phyloP scores from a whole-genome alignment of 2,329 filamentous ascomycete species.

The Colletotrichum sp. region DNA sequence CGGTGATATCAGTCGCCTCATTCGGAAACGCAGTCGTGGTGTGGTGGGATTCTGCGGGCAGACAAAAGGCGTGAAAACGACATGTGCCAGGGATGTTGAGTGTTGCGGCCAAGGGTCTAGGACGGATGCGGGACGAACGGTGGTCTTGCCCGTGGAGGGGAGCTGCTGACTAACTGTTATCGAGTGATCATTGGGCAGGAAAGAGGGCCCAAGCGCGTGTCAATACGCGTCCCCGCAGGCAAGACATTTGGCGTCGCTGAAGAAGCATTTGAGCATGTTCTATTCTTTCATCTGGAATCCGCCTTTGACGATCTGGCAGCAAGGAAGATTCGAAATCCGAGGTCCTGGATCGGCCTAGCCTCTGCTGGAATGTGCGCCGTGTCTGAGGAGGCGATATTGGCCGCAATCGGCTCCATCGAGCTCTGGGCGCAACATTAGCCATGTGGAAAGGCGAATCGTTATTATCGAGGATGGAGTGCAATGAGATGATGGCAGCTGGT shows the following conservation, averaged over 20 bases:
- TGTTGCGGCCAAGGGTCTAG: neutral
- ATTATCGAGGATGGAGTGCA: neutral
- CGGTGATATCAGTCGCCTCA: neutral
- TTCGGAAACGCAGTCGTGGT: neutral
- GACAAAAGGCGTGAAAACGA: neutral
- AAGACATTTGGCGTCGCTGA: neutral
- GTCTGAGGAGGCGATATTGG: neutral
- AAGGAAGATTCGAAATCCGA: neutral
- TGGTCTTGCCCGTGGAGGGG: neutral
- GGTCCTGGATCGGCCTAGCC: neutral
- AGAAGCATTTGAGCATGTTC: neutral
- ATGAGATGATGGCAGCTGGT: neutral
- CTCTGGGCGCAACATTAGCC: neutral
- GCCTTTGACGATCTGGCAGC: neutral
- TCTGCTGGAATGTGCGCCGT: neutral
- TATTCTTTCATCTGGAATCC: neutral
- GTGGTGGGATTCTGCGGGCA: neutral
- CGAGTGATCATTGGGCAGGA: neutral
- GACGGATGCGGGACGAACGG: slow-evolving; percentile 1
- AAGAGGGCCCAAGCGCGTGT: neutral
- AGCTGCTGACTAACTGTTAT: neutral
- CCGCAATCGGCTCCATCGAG: neutral
- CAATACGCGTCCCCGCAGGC: neutral
- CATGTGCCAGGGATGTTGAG: neutral
- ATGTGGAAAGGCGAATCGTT: neutral